Evolutionary conservation across 768 basidiomycete species (phyloP).

Genomic region (Hirschioporus abietinus): DNA sequence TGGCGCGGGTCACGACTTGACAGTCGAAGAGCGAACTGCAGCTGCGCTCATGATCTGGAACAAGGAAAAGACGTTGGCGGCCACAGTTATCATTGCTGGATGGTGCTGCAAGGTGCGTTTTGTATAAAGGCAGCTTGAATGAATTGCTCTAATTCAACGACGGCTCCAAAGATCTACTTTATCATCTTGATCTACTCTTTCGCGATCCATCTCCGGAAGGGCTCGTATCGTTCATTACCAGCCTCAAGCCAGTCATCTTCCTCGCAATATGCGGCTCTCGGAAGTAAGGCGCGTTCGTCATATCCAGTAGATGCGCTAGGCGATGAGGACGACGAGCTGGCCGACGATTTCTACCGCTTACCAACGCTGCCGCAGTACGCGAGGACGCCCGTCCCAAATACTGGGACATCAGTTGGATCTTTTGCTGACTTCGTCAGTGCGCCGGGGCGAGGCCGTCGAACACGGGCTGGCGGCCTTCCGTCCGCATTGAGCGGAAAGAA

Average conservation of each 20-base stretch:
- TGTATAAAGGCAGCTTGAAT: slow-evolving; percentile 4
- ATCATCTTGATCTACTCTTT: slow-evolving; percentile 88
- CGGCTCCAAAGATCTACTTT: slow-evolving; percentile 72
- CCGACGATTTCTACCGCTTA: slow-evolving; percentile 64
- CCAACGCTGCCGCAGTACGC: slow-evolving; percentile 29
- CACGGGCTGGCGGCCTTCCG: slow-evolving; percentile 20
- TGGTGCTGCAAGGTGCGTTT: slow-evolving; percentile 82
- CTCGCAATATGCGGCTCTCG: slow-evolving; percentile 14
- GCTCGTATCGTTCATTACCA: slow-evolving; percentile 82
- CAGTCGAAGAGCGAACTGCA: slow-evolving; percentile 56
- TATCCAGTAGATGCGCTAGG: slow-evolving; percentile 29
- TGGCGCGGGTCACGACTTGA: slow-evolving; percentile 41
- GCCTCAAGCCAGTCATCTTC: slow-evolving; percentile 24
- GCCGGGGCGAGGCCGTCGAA: slow-evolving; percentile 31
- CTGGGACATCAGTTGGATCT: slow-evolving; percentile 41
- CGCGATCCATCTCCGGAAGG: slow-evolving; percentile 85
- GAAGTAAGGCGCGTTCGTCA: slow-evolving; percentile 29
- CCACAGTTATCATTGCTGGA: slow-evolving; percentile 68
- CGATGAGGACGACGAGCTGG: slow-evolving; percentile 56
- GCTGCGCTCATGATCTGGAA: slow-evolving; percentile 87
- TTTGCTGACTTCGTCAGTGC: slow-evolving; percentile 63
- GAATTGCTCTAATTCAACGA: not conserved
- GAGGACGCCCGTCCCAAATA: slow-evolving; percentile 32
- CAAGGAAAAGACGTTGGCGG: slow-evolving; percentile 80
- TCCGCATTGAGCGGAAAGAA: slow-evolving; percentile 23